These are phyloP conservation scores for Teratosphaeria pseudoeucalypti DNA, from an alignment of 2,329 filamentous ascomycete species.

Conservation along the genomic window DNA sequence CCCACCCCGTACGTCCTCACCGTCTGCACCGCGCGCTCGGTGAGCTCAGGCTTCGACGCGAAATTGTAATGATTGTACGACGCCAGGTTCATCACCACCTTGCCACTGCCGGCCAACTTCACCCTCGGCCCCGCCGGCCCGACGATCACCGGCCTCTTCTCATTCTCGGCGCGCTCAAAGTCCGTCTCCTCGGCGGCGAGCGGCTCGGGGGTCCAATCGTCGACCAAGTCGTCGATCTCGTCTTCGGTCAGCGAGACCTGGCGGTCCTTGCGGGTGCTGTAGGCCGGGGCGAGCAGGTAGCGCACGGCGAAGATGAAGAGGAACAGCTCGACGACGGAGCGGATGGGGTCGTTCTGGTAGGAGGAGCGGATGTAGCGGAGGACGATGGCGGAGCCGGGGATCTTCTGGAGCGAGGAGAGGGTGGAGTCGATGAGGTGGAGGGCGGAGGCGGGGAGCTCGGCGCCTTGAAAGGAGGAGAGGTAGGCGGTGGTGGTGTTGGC, in stretches of 20 bases:
- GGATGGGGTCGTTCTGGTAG: slow-evolving; percentile 93
- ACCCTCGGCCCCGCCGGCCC: slow-evolving; percentile 84
- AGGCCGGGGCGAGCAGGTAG: slow-evolving; percentile 83
- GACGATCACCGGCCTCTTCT: slow-evolving; percentile 76
- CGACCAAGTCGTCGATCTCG: slow-evolving; percentile 94
- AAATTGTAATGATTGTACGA: slow-evolving; percentile 98
- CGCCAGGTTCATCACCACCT: slow-evolving; percentile 84
- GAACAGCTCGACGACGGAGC: slow-evolving; percentile 85
- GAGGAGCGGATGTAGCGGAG: slow-evolving; percentile 93
- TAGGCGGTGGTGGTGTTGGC: slow-evolving; percentile 9
- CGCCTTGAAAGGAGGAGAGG: slow-evolving; percentile 32
- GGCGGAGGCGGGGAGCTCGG: slow-evolving; percentile 44
- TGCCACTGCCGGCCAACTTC: slow-evolving; percentile 55
- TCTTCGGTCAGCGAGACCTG: slow-evolving; percentile 84
- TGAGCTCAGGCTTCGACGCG: slow-evolving; percentile 80
- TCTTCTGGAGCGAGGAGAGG: slow-evolving; percentile 62
- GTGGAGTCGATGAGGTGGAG: slow-evolving; percentile 46
- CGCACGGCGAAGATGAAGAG: slow-evolving; percentile 91
- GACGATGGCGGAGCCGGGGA: slow-evolving; percentile 89
- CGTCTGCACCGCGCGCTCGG: slow-evolving; percentile 89
- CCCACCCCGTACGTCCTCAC: slow-evolving; percentile 93
- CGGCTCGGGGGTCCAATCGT: slow-evolving; percentile 93
- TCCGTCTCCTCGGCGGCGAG: slow-evolving; percentile 64
- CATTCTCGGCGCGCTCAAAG: slow-evolving; percentile 70
- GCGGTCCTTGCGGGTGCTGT: slow-evolving; percentile 82